These are phyloP conservation scores for Auricularia heimuer DNA, from an alignment of 768 basidiomycete genomes.

Conservation along the genomic window DNA sequence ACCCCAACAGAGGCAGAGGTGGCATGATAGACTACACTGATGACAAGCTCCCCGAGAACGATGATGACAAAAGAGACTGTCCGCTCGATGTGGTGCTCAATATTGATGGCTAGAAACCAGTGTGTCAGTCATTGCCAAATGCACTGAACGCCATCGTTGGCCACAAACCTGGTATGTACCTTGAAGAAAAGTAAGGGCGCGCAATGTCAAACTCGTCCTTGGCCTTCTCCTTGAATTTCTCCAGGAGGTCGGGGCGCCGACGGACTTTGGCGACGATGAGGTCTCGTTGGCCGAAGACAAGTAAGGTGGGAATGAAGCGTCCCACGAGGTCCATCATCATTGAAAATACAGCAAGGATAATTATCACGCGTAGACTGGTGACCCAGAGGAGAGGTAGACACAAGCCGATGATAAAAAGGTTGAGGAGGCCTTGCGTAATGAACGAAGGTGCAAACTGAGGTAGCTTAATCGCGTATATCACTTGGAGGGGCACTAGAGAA, in stretches of 20 bases:
- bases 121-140: neutral
- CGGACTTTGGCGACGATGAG: neutral
- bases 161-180: neutral
- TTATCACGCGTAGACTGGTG: neutral
- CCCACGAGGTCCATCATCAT: slow-evolving; percentile 9
- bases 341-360: slow-evolving; percentile 9
- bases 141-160: neutral
- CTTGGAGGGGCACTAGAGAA: slow-evolving; percentile 2
- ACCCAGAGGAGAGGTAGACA: slow-evolving; percentile 12
- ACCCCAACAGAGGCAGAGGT: neutral
- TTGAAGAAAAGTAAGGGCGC: neutral
- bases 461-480: slow-evolving; percentile 11
- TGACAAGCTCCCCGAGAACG: slow-evolving; percentile 15
- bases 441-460: slow-evolving; percentile 12
- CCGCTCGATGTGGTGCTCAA: slow-evolving; percentile 26
- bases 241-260: neutral
- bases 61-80: slow-evolving; percentile 24
- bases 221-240: neutral
- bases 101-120: slow-evolving; percentile 19
- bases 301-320: slow-evolving; percentile 11
- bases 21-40: slow-evolving; percentile 9
- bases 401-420: slow-evolving; percentile 11
- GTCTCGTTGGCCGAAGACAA: slow-evolving; percentile 1
- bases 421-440: neutral
- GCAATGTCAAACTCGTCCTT: neutral